A percentile compares a stretch with the other conserved stretches of the same genome.
phyloP scores from a whole-genome alignment of 306 rosid genomes.

The Glycine soja region DNA sequence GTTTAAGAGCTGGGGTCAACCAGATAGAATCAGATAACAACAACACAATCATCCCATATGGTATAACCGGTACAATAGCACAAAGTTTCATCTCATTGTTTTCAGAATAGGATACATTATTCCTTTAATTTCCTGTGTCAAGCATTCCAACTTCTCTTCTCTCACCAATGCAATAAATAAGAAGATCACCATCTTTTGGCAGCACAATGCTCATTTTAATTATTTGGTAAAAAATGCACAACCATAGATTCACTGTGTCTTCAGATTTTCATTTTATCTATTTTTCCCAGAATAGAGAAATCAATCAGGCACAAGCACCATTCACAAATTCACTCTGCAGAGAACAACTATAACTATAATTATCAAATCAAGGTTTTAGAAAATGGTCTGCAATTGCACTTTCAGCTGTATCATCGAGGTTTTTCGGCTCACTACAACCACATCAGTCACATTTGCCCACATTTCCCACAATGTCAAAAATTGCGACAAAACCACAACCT shows the following conservation, averaged over 20 bases:
- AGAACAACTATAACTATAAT: neutral
- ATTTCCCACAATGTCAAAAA: no score
- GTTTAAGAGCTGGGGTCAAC: neutral
- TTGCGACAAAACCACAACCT: no score
- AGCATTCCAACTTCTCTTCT: neutral
- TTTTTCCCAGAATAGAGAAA: slow-evolving; percentile 4
- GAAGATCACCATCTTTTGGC: no score
- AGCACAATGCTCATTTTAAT: no score
- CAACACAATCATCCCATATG: neutral
- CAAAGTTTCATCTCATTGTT: neutral
- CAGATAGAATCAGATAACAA: neutral
- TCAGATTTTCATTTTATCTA: neutral
- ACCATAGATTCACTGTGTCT: no score
- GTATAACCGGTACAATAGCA: neutral
- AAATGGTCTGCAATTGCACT: no score
- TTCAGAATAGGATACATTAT: neutral
- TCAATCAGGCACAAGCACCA: slow-evolving; percentile 12
- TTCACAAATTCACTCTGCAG: neutral
- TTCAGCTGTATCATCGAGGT: no score
- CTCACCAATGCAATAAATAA: neutral
- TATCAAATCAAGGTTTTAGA: neutral
- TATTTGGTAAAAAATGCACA: no score
- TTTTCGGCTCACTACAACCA: no score
- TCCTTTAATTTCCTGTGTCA: neutral
- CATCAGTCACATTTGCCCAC: no score